These are phyloP conservation scores for Aspergillus sclerotialis DNA, from an alignment of 2,329 filamentous ascomycete genomes.

Conservation along the genomic window DNA sequence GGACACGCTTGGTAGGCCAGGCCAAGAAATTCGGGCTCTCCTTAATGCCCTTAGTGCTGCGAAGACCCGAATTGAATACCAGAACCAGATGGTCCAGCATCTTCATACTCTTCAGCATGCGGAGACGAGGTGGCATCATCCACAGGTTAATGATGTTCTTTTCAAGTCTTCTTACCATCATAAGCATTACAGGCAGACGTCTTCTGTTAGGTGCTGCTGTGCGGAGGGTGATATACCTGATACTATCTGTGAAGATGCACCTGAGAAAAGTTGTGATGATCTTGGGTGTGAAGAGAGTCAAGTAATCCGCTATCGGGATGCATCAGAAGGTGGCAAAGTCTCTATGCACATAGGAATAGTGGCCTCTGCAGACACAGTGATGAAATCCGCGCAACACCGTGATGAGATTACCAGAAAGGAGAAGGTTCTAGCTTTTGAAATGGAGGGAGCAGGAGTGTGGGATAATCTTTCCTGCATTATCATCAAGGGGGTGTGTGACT, in stretches of 20 bases:
- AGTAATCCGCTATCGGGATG: background rate
- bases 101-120: constrained; percentile 1
- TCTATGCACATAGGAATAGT: constrained; percentile 4
- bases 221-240: background rate
- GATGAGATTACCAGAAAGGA: constrained; percentile 1
- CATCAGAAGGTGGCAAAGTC: background rate
- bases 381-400: constrained; percentile 7
- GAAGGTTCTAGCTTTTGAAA: constrained; percentile 11
- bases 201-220: constrained; percentile 1
- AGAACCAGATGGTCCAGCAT: constrained; percentile 1
- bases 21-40: constrained; percentile 13
- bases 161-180: constrained; percentile 5
- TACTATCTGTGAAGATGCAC: constrained; percentile 4
- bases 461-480: constrained; percentile 11
- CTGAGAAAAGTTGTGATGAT: background rate
- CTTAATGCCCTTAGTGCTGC: background rate
- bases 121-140: background rate
- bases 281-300: constrained; percentile 2
- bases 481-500: constrained; percentile 13
- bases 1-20: constrained; percentile 12
- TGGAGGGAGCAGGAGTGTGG: constrained; percentile 10
- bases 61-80: background rate
- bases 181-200: constrained; percentile 4
- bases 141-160: constrained; percentile 2
- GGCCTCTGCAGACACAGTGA: constrained; percentile 8